Evolutionary conservation across 169 alveolate species (phyloP).

Genomic region (Plasmodium gallinaceum): DNA sequence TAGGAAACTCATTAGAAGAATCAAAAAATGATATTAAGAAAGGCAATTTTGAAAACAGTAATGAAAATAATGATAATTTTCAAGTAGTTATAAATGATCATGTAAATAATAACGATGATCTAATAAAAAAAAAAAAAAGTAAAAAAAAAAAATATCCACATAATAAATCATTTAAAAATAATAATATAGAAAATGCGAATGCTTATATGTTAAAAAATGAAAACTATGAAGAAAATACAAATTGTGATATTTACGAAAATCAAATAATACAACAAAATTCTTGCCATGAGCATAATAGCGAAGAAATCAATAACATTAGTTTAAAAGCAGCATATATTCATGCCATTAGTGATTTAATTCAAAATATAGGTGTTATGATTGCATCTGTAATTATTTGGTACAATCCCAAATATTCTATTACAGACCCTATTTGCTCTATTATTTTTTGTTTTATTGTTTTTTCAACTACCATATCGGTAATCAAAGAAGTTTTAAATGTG

Average conservation of each 20-base stretch:
- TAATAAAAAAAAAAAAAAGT: slow-evolving; percentile 20
- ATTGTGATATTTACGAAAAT: slow-evolving; percentile 3
- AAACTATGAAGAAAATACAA: slow-evolving; percentile 14
- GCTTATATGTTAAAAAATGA: slow-evolving; percentile 17
- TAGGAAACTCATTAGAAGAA: not conserved
- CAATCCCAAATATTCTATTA: slow-evolving; percentile 89
- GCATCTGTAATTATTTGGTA: slow-evolving; percentile 93
- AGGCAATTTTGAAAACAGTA: not conserved
- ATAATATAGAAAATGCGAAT: not conserved
- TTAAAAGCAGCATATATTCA: slow-evolving; percentile 95
- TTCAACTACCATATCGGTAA: slow-evolving; percentile 93
- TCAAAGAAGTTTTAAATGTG: slow-evolving; percentile 93
- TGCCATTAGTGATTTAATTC: slow-evolving; percentile 95
- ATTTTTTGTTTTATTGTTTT: slow-evolving; percentile 94
- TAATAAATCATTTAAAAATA: not conserved
- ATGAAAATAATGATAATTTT: slow-evolving; percentile 14
- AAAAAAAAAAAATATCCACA: slow-evolving; percentile 28
- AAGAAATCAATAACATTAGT: slow-evolving; percentile 87
- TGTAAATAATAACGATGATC: not conserved
- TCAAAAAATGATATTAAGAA: not conserved
- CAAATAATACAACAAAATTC: slow-evolving; percentile 56
- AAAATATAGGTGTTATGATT: slow-evolving; percentile 95
- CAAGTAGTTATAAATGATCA: slow-evolving; percentile 25
- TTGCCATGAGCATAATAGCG: slow-evolving; percentile 65
- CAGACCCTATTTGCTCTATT: slow-evolving; percentile 97